phyloP scores from a whole-genome alignment of 129 eudicot genomes.

The Scalesia atractyloides region DNA sequence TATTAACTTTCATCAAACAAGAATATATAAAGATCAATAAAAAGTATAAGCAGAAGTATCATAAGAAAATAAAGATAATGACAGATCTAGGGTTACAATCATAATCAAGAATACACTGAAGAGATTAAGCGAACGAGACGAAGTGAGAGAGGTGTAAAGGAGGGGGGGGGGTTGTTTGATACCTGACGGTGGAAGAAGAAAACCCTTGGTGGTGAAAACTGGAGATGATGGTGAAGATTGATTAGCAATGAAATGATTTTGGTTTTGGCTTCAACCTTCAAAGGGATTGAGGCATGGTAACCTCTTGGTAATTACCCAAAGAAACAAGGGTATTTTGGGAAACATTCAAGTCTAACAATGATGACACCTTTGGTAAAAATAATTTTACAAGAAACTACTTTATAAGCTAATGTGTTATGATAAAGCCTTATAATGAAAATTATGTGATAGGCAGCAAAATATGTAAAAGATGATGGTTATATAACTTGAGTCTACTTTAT shows the following conservation, averaged over 20 bases:
- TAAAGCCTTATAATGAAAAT: too few species aligned
- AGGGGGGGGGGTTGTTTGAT: background rate
- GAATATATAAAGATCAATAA: conserved; percentile 12
- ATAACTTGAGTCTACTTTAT: too few species aligned
- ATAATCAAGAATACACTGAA: conserved; percentile 12
- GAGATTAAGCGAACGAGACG: background rate
- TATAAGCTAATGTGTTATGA: too few species aligned
- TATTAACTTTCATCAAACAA: conserved; percentile 14
- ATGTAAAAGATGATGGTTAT: too few species aligned
- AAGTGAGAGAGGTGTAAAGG: background rate
- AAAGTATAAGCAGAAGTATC: conserved; percentile 9
- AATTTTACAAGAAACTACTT: too few species aligned
- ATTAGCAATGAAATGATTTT: conserved; percentile 26
- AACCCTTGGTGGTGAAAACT: conserved; percentile 7
- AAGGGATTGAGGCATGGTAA: conserved; percentile 12
- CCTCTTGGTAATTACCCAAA: conserved; percentile 2
- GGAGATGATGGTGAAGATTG: conserved; percentile 12
- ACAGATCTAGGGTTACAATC: conserved; percentile 35
- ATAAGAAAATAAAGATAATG: background rate
- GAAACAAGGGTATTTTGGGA: conserved; percentile 4
- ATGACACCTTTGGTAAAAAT: too few species aligned
- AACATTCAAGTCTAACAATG: too few species aligned
- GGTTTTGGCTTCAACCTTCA: conserved; percentile 30
- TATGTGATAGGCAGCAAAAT: too few species aligned
- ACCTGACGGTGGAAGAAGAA: conserved; percentile 34